These are phyloP conservation scores for Polyporus tsugae DNA, from an alignment of 1,284 basidiomycete species.

Conservation along the genomic window DNA sequence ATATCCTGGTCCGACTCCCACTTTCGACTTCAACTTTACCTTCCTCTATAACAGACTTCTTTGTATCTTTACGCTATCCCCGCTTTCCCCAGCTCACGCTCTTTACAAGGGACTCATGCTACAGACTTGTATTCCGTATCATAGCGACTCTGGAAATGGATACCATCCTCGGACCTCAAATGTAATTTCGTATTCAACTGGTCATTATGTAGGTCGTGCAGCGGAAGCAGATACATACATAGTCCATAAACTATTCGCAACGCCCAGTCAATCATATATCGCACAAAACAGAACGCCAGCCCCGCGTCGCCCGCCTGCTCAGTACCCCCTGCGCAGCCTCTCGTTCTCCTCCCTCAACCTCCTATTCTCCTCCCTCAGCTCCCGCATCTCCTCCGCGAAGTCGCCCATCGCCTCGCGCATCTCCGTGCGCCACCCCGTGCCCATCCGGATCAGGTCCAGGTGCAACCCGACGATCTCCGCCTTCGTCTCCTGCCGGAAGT, in stretches of 20 bases:
- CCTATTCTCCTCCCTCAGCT: constrained; percentile 51
- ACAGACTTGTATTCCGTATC: not conserved
- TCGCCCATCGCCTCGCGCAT: constrained; percentile 67
- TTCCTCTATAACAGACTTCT: not conserved
- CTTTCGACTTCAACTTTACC: not conserved
- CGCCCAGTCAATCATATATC: not conserved
- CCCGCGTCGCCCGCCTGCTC: constrained; percentile 14
- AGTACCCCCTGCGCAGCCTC: constrained; percentile 62
- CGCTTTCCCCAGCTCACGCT: not conserved
- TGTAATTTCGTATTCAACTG: not conserved
- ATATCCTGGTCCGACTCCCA: not conserved
- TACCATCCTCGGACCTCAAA: not conserved
- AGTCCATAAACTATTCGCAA: constrained; percentile 11
- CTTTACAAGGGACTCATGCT: not conserved
- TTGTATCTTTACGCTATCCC: not conserved
- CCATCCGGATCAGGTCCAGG: constrained; percentile 74
- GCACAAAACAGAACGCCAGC: constrained; percentile 3
- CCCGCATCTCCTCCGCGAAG: constrained; percentile 60
- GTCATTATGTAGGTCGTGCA: not conserved
- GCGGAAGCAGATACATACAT: not conserved
- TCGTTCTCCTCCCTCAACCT: constrained; percentile 74
- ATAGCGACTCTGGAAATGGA: not conserved
- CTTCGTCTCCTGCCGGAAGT: constrained; percentile 71
- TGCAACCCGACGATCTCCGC: constrained; percentile 76
- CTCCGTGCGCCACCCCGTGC: constrained; percentile 63